Evolutionary conservation across 2,329 filamentous ascomycete genomes (phyloP).

Genomic region (Chaetomium globosum): DNA sequence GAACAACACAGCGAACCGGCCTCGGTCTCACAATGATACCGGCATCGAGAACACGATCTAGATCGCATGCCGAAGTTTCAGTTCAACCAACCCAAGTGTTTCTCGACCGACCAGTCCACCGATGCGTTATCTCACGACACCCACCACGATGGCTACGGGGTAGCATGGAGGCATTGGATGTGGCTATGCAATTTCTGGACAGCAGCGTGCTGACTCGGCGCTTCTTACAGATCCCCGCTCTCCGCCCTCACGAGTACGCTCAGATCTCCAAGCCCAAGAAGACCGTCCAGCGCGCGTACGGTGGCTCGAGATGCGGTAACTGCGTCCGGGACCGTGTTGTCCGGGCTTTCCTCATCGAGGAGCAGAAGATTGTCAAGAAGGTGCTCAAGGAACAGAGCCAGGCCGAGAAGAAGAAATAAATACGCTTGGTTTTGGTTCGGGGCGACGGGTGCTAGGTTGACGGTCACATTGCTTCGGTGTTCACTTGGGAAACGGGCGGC

Average conservation of each 20-base stretch:
- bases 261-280: conserved; percentile 98
- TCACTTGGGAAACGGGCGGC: conserved; percentile 52
- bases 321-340: conserved; percentile 98
- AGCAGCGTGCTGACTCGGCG: conserved; percentile 39
- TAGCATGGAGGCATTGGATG: not conserved
- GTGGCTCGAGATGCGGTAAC: conserved; percentile 96
- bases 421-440: conserved; percentile 38
- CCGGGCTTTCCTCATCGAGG: conserved; percentile 98
- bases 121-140: not conserved
- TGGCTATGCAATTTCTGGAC: not conserved
- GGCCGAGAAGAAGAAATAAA: conserved; percentile 70
- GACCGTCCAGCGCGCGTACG: conserved; percentile 98
- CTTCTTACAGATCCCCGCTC: conserved; percentile 77
- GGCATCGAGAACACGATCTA: not conserved
- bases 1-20: conserved; percentile 14
- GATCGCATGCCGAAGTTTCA: not conserved
- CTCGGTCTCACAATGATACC: not conserved
- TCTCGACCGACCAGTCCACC: not conserved
- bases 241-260: conserved; percentile 97
- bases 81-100: not conserved
- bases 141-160: not conserved
- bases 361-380: conserved; percentile 99
- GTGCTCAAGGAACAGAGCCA: conserved; percentile 97
- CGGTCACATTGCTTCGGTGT: conserved; percentile 58
- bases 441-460: conserved; percentile 40